These are phyloP conservation scores for Candida peoriensis DNA, from an alignment of 805 yeast genomes.

Conservation along the genomic window DNA sequence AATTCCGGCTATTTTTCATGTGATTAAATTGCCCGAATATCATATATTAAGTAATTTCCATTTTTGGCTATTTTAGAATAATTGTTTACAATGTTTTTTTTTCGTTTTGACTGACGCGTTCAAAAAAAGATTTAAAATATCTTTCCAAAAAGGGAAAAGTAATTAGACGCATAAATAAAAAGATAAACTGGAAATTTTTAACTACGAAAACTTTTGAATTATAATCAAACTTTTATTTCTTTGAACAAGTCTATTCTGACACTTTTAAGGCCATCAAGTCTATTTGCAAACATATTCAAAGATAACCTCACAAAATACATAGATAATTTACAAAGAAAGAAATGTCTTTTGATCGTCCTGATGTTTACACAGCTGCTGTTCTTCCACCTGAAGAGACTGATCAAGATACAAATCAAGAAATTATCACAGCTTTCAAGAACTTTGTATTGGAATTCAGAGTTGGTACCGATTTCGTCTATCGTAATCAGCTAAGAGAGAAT, in stretches of 20 bases:
- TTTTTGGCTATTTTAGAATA: no score
- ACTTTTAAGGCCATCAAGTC: no score
- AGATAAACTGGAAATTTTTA: no score
- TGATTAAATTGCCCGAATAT: no score
- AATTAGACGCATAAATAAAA: constrained; percentile 13
- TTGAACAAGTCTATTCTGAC: no score
- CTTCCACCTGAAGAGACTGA: constrained; percentile 76
- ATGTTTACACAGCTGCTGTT: constrained; percentile 70
- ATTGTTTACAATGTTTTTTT: neutral
- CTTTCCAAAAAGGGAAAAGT: constrained; percentile 4
- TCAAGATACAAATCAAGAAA: constrained; percentile 62
- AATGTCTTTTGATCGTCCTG: constrained; percentile 38
- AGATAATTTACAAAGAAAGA: neutral
- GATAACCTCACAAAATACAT: constrained; percentile 4
- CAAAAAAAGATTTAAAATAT: neutral
- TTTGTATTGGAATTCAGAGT: constrained; percentile 84
- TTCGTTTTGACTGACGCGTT: neutral
- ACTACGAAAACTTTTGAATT: no score
- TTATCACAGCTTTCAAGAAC: constrained; percentile 69
- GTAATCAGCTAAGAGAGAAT: constrained; percentile 89
- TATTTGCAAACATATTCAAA: no score
- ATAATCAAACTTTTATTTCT: no score
- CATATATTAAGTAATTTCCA: no score
- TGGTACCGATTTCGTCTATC: constrained; percentile 75
- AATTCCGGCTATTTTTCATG: neutral